phyloP scores from a whole-genome alignment of 148 eudicot species.

The Dysphania ambrosioides region DNA sequence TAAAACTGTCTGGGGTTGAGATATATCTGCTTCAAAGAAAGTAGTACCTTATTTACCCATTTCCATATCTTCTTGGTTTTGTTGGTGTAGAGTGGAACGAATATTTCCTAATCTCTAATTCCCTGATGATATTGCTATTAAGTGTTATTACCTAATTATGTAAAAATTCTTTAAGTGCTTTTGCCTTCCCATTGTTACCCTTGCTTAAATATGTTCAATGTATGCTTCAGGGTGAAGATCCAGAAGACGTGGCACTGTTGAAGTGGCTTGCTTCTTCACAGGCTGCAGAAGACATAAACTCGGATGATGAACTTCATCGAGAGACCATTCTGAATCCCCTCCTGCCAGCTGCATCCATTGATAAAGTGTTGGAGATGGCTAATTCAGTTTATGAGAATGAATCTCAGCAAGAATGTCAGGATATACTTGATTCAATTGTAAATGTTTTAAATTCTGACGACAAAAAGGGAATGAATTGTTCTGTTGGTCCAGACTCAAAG shows the following conservation, averaged over 20 bases:
- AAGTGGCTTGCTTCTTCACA: slow-evolving; percentile 98
- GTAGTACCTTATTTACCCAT: neutral
- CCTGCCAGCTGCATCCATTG: slow-evolving; percentile 59
- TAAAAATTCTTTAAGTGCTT: neutral
- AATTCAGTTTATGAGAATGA: slow-evolving; percentile 65
- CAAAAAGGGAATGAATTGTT: slow-evolving; percentile 31
- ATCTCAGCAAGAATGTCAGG: slow-evolving; percentile 92
- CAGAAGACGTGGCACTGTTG: slow-evolving; percentile 67
- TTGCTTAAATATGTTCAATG: slow-evolving; percentile 1
- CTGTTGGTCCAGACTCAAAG: slow-evolving; percentile 20
- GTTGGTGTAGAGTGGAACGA: slow-evolving; percentile 1
- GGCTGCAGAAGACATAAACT: slow-evolving; percentile 81
- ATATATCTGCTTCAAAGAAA: neutral
- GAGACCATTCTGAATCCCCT: slow-evolving; percentile 71
- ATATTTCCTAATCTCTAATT: neutral
- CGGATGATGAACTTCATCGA: slow-evolving; percentile 79
- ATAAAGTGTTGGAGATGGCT: slow-evolving; percentile 74
- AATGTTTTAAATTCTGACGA: slow-evolving; percentile 34
- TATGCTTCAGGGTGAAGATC: slow-evolving; percentile 47
- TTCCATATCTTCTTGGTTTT: neutral
- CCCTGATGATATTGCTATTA: neutral
- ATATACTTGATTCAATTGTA: slow-evolving; percentile 85
- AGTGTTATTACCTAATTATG: neutral
- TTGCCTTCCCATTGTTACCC: neutral
- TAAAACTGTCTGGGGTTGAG: neutral